Conservation (phyloP, 2,329 filamentous ascomycete species). For the Ascocoryne sarcoides region DNA sequence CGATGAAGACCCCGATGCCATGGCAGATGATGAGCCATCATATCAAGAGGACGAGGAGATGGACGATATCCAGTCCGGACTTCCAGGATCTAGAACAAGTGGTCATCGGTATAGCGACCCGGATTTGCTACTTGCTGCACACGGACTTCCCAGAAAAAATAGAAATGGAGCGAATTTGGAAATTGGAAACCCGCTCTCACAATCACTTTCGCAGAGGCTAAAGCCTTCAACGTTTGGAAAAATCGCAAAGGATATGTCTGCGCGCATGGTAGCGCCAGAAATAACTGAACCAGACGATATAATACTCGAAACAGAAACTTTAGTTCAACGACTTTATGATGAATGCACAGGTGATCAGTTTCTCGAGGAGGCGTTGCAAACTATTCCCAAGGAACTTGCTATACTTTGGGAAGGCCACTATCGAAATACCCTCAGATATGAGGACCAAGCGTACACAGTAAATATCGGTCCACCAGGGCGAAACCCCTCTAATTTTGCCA, state of each 20-base stretch:
- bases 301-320: slow-evolving; percentile 65
- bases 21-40: slow-evolving; percentile 33
- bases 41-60: slow-evolving; percentile 31
- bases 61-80: slow-evolving; percentile 18
- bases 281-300: slow-evolving; percentile 63
- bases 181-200: slow-evolving; percentile 12
- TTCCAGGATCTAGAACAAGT: slow-evolving; percentile 25
- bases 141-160: slow-evolving; percentile 12
- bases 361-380: slow-evolving; percentile 47
- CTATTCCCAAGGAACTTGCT: slow-evolving; percentile 42
- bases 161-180: slow-evolving; percentile 9
- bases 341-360: slow-evolving; percentile 47
- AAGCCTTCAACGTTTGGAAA: slow-evolving; percentile 41
- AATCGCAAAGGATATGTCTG: slow-evolving; percentile 64
- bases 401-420: slow-evolving; percentile 46
- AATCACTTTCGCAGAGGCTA: slow-evolving; percentile 4
- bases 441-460: slow-evolving; percentile 45
- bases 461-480: slow-evolving; percentile 58
- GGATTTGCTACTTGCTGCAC: slow-evolving; percentile 26
- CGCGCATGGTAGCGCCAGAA: slow-evolving; percentile 45
- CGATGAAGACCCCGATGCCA: slow-evolving; percentile 23
- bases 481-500: slow-evolving; percentile 52
- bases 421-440: slow-evolving; percentile 36
- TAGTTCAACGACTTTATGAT: slow-evolving; percentile 57
- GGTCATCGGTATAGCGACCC: slow-evolving; percentile 38